Evolutionary conservation across 305 asterid species (phyloP).

Genomic region (Solanum hybrid): DNA sequence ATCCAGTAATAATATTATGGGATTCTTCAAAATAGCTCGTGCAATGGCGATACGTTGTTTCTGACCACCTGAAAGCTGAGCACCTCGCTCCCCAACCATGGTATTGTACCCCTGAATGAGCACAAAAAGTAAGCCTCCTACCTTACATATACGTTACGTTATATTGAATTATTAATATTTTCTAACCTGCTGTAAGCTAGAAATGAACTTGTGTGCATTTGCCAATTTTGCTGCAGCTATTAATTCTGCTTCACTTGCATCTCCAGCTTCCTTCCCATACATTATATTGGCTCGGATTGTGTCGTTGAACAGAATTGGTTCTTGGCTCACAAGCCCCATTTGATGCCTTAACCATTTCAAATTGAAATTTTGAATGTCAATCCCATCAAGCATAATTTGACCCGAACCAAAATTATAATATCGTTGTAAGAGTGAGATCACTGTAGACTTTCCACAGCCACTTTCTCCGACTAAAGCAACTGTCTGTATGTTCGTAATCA

Average conservation of each 20-base stretch:
- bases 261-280: slow-evolving; percentile 44
- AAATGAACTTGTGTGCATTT: slow-evolving; percentile 59
- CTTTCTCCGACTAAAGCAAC: slow-evolving; percentile 74
- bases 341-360: slow-evolving; percentile 69
- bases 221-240: slow-evolving; percentile 53
- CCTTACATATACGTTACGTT: background rate
- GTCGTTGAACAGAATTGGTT: slow-evolving; percentile 48
- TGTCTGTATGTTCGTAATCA: slow-evolving; percentile 17
- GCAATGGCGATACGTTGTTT: slow-evolving; percentile 9
- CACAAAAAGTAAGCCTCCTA: background rate
- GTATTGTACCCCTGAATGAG: background rate
- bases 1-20: background rate
- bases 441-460: slow-evolving; percentile 72
- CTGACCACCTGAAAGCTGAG: slow-evolving; percentile 9
- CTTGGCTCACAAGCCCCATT: slow-evolving; percentile 73
- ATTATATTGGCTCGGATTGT: slow-evolving; percentile 58
- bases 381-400: slow-evolving; percentile 39
- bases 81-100: slow-evolving; percentile 7
- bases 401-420: slow-evolving; percentile 54
- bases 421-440: slow-evolving; percentile 42
- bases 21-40: slow-evolving; percentile 3
- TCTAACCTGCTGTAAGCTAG: slow-evolving; percentile 47
- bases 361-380: slow-evolving; percentile 38
- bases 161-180: background rate
- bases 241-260: slow-evolving; percentile 45